Percentiles rank a stretch among this genome's conserved stretches.
phyloP scores from a whole-genome alignment of 1,284 basidiomycete genomes.

The Earliella scabrosa region DNA sequence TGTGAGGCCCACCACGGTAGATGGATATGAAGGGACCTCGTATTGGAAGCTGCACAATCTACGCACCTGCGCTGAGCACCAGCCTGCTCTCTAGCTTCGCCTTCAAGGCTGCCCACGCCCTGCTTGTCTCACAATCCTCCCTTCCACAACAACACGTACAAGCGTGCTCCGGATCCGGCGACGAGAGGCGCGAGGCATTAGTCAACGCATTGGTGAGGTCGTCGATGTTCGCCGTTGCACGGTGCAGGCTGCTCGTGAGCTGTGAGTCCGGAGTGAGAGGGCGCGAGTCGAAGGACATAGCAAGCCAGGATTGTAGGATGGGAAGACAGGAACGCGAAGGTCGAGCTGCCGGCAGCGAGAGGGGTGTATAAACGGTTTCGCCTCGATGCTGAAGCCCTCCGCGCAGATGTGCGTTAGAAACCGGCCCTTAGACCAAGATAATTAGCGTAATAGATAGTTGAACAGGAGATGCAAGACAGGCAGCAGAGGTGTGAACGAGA shows the following conservation, averaged over 20 bases:
- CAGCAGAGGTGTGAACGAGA: neutral
- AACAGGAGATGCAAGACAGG: neutral
- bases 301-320: slow-evolving; percentile 2
- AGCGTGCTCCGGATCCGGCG: slow-evolving; percentile 60
- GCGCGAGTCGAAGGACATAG: slow-evolving; percentile 31
- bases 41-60: neutral
- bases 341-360: slow-evolving; percentile 23
- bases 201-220: slow-evolving; percentile 73
- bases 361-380: slow-evolving; percentile 8
- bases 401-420: slow-evolving; percentile 6
- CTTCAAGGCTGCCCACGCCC: slow-evolving; percentile 69
- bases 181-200: slow-evolving; percentile 70
- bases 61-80: slow-evolving; percentile 82
- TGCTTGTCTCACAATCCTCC: slow-evolving; percentile 65
- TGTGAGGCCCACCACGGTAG: slow-evolving; percentile 33
- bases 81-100: slow-evolving; percentile 75
- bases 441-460: neutral
- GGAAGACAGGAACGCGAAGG: neutral
- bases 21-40: neutral
- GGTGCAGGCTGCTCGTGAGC: slow-evolving; percentile 57
- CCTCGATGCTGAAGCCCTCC: slow-evolving; percentile 12
- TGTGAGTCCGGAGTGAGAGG: slow-evolving; percentile 59
- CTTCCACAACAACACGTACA: slow-evolving; percentile 69
- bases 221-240: slow-evolving; percentile 72
- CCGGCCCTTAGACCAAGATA: neutral